A percentile compares a stretch with the other conserved stretches of the same genome.
phyloP scores from a whole-genome alignment of 2,329 filamentous ascomycete genomes.

The Leptographium procerum region DNA sequence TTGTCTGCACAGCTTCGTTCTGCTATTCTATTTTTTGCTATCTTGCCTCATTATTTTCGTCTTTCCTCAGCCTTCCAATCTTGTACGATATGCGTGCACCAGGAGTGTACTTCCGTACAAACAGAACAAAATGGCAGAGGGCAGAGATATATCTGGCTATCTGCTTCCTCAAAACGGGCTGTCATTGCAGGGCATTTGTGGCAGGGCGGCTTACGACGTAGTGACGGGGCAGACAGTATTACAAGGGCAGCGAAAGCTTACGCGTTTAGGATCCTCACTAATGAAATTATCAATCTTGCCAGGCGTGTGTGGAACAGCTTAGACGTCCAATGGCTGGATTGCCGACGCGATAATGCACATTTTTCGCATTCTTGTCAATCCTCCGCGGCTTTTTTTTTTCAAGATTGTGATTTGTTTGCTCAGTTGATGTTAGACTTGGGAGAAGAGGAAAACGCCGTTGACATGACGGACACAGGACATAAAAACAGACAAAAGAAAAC shows the following conservation, averaged over 20 bases:
- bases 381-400: neutral
- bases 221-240: neutral
- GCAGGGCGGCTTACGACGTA: no score
- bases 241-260: neutral
- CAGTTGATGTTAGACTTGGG: neutral
- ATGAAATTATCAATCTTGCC: neutral
- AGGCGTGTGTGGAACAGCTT: neutral
- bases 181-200: neutral
- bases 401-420: neutral
- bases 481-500: neutral
- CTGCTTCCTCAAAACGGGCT: no score
- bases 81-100: neutral
- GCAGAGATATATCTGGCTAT: neutral
- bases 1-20: neutral
- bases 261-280: neutral
- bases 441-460: slow-evolving; percentile 3
- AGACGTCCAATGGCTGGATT: neutral
- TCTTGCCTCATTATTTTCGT: neutral
- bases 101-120: neutral
- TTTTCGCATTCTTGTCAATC: neutral
- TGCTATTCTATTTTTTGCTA: neutral
- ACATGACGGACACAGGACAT: neutral
- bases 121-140: no score
- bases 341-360: neutral
- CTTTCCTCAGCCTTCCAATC: neutral